Evolutionary conservation across 768 basidiomycete genomes (phyloP).

Genomic region (Tricholoma bakamatsutake): DNA sequence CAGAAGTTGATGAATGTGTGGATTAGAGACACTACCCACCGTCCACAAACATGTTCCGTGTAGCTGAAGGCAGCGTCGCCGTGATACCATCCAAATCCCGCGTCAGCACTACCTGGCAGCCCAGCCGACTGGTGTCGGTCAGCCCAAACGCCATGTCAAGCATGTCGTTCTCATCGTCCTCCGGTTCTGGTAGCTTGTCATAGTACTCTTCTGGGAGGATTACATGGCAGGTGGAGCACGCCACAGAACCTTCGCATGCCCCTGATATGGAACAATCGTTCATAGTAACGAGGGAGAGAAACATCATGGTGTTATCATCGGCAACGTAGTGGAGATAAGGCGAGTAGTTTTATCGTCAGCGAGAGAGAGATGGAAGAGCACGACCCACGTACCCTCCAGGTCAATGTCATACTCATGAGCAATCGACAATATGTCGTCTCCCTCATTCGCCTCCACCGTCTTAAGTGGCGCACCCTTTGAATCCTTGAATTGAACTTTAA

Average conservation of each 20-base stretch:
- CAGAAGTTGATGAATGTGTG: no score
- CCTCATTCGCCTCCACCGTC: constrained; percentile 89
- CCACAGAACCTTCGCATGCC: constrained; percentile 94
- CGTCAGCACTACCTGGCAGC: constrained; percentile 74
- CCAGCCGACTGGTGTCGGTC: constrained; percentile 85
- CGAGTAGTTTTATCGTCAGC: background rate
- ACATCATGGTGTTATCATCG: no score
- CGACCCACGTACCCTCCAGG: constrained; percentile 72
- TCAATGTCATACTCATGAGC: constrained; percentile 97
- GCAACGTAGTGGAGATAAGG: background rate
- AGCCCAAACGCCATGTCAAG: constrained; percentile 97
- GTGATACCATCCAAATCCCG: constrained; percentile 80
- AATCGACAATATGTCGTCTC: constrained; percentile 85
- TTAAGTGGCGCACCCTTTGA: constrained; percentile 78
- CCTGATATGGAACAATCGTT: constrained; percentile 39
- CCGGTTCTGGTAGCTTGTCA: constrained; percentile 85
- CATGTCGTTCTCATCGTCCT: constrained; percentile 98
- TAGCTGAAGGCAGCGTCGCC: constrained; percentile 83
- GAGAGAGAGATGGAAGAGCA: background rate
- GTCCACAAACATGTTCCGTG: constrained; percentile 96
- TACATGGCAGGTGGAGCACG: constrained; percentile 97
- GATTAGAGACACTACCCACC: constrained; percentile 41
- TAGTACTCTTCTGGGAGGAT: constrained; percentile 79
- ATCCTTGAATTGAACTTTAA: constrained; percentile 88
- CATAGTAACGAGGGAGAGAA: background rate